These are phyloP conservation scores for Chrysoporthe austroafricana DNA, from an alignment of 2,329 filamentous ascomycete species.

Conservation along the genomic window DNA sequence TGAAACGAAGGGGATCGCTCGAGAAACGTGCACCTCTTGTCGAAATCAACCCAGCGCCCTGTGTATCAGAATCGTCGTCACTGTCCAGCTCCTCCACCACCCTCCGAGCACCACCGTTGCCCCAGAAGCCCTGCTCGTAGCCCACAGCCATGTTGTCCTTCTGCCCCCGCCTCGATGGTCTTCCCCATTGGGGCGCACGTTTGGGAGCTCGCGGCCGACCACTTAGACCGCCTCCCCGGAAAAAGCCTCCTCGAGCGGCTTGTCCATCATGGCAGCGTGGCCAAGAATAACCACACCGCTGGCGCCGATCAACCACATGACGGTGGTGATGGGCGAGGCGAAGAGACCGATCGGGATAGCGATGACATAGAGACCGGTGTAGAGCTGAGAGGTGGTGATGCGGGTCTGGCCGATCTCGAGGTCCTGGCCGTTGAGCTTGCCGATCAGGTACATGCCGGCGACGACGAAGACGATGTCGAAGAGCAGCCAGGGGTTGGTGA, in stretches of 20 bases:
- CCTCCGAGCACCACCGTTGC: slow-evolving; percentile 40
- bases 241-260: slow-evolving; percentile 99
- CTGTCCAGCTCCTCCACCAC: slow-evolving; percentile 72
- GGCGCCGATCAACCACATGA: slow-evolving; percentile 95
- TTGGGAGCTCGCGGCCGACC: slow-evolving; percentile 99
- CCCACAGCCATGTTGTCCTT: slow-evolving; percentile 60
- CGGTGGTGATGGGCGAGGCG: slow-evolving; percentile 81
- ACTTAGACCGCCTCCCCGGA: slow-evolving; percentile 99
- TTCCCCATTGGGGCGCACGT: slow-evolving; percentile 95
- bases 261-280: slow-evolving; percentile 95
- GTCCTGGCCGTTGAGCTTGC: slow-evolving; percentile 86
- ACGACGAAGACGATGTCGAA: slow-evolving; percentile 92
- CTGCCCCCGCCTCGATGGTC: slow-evolving; percentile 91
- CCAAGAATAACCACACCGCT: slow-evolving; percentile 92
- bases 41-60: slow-evolving; percentile 56
- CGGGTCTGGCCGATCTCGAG: slow-evolving; percentile 82
- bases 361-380: slow-evolving; percentile 83
- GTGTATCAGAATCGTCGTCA: slow-evolving; percentile 58
- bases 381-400: slow-evolving; percentile 89
- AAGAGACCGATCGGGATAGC: slow-evolving; percentile 83
- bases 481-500: slow-evolving; percentile 83
- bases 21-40: slow-evolving; percentile 51
- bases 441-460: slow-evolving; percentile 87
- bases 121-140: slow-evolving; percentile 47
- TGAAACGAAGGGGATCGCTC: slow-evolving; percentile 65